Evolutionary conservation across 805 yeast genomes (phyloP).

Genomic region (Wickerhamiella galacta): DNA sequence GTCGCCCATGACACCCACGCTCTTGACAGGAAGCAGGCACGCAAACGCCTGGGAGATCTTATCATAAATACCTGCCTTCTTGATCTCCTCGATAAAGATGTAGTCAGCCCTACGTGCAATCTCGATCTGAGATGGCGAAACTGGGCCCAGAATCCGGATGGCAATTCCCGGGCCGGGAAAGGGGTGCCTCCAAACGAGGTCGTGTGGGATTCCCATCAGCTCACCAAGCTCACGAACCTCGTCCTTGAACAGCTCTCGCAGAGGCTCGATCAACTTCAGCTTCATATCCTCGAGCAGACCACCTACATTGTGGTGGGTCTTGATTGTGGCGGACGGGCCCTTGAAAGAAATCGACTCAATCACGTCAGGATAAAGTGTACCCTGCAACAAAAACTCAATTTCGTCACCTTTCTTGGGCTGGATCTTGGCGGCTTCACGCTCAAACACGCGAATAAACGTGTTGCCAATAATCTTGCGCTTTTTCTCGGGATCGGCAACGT

Average conservation of each 20-base stretch:
- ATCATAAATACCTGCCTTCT: conserved; percentile 78
- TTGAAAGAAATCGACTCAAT: conserved; percentile 97
- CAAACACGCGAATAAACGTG: conserved; percentile 93
- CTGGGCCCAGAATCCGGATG: conserved; percentile 94
- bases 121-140: conserved; percentile 78
- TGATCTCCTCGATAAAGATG: conserved; percentile 93
- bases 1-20: conserved; percentile 99
- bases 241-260: conserved; percentile 96
- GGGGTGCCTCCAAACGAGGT: conserved; percentile 98
- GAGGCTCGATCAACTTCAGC: conserved; percentile 93
- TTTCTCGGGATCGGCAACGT: conserved; percentile 96
- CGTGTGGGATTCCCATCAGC: conserved; percentile 87
- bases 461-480: conserved; percentile 97
- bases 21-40: conserved; percentile 86
- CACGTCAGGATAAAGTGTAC: conserved; percentile 95
- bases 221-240: conserved; percentile 96
- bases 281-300: conserved; percentile 97
- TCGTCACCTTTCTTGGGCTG: conserved; percentile 71
- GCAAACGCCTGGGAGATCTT: conserved; percentile 97
- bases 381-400: conserved; percentile 86
- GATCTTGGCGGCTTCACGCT: conserved; percentile 85
- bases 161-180: conserved; percentile 99
- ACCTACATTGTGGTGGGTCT: conserved; percentile 98
- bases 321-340: conserved; percentile 98
- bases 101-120: conserved; percentile 95